Percentiles rank a stretch among this genome's conserved stretches.
Evolutionary conservation across 306 rosid species (phyloP).

Genomic region (Trifolium fragiferum): DNA sequence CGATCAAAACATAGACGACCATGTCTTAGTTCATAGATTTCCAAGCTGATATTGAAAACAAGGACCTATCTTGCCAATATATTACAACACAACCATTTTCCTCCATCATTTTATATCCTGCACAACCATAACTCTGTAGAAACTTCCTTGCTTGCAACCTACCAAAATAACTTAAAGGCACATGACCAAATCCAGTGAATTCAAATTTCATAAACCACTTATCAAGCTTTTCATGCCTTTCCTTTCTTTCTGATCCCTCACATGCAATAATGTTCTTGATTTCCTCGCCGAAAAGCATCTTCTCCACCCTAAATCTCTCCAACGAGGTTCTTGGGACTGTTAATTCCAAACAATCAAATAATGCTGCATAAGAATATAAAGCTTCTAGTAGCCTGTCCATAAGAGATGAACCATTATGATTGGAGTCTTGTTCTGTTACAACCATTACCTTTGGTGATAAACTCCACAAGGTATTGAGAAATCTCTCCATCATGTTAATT

Average conservation of each 20-base stretch:
- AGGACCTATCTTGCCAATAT: conserved; percentile 43
- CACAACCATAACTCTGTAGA: conserved; percentile 35
- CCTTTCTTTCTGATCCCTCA: conserved; percentile 40
- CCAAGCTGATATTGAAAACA: conserved; percentile 46
- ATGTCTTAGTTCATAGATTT: conserved; percentile 35
- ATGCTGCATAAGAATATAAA: conserved; percentile 42
- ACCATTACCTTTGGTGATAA: conserved; percentile 43
- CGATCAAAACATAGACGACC: not conserved
- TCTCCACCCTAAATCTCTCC: conserved; percentile 39
- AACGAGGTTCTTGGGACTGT: conserved; percentile 37
- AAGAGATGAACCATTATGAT: conserved; percentile 35
- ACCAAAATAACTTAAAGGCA: conserved; percentile 38
- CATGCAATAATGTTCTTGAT: conserved; percentile 43
- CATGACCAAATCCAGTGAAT: conserved; percentile 32
- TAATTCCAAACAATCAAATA: conserved; percentile 45
- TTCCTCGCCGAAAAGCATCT: conserved; percentile 41
- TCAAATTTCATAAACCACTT: conserved; percentile 41
- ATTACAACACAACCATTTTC: conserved; percentile 40
- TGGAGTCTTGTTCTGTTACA: conserved; percentile 44
- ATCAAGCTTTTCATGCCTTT: conserved; percentile 42
- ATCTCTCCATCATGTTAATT: conserved; percentile 34
- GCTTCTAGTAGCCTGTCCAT: conserved; percentile 44
- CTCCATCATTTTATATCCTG: conserved; percentile 42
- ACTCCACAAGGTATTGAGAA: conserved; percentile 34
- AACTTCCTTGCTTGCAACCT: conserved; percentile 41